Evolutionary conservation across 495 filamentous ascomycete genomes (phyloP), one percentile per base, ranked within the genome.

Genomic region (Cetradonia linearis): DNA sequence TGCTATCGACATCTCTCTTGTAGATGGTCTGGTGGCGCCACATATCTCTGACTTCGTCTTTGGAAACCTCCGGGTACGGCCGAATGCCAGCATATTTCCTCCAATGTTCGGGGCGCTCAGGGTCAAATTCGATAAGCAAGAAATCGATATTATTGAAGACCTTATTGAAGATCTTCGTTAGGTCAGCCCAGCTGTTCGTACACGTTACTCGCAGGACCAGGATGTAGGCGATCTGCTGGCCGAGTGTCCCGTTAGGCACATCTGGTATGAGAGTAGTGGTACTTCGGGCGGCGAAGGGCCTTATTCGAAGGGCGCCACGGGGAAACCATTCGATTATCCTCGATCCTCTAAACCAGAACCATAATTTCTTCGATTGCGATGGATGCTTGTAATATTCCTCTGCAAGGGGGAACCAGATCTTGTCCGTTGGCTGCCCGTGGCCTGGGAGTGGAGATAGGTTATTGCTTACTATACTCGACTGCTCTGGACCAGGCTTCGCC

Each of bases 21-120:
- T 50, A 50, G 48, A 50, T 28, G 9, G 27, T 50, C 1, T 50
- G 48, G 27, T 50, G 48, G 6, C 48, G 48, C 48, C 48, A 50
- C 16, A 50, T 16, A 0, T 31, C 6, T 50, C 27, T 50, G 48
- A 50, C 25, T 28, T 28, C 48, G 18, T 30, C 48, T 50, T 50
- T 50, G 25, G 48, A 50, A 27, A 31, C 28, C 28, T 50, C 48
- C 14, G 48, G 48, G 28, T 50, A 50, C 3, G 48, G 48, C 3
- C 25, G 48, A n/a, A 18, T 50, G 25, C 48, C 48, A 9, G 30
- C 10, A n/a, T 3, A 25, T 50, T 28, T 50, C 27, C 0, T 50
- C 25, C 28, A 50, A n/a, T 25, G 1, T 4, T 2, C 3, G 2
- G 25, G 48, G 28, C 2, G 11, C 27, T 1, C 2, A 16, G 13